These are phyloP conservation scores for Akanthomyces muscarius DNA, from an alignment of 2,329 filamentous ascomycete species.

Conservation along the genomic window DNA sequence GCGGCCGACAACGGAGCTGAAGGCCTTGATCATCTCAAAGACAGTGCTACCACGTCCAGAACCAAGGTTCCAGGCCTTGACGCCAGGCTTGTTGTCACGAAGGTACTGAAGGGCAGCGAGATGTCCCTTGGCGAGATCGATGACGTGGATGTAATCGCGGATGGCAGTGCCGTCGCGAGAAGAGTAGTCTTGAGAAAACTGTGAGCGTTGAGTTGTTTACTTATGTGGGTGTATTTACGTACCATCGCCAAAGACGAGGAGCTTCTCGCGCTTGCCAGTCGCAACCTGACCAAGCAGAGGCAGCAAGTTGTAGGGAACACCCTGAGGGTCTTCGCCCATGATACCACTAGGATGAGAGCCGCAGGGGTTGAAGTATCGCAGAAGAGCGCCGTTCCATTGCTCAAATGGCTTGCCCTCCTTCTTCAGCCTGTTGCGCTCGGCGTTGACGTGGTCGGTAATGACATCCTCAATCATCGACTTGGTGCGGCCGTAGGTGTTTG, in stretches of 20 bases:
- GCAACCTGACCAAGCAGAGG: slow-evolving; percentile 93
- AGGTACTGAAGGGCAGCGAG: slow-evolving; percentile 88
- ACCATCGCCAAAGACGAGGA: slow-evolving; percentile 93
- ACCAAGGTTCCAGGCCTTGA: slow-evolving; percentile 94
- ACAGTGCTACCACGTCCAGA: slow-evolving; percentile 94
- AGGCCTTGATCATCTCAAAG: slow-evolving; percentile 95
- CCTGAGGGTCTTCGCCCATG: slow-evolving; percentile 97
- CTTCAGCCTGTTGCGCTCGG: slow-evolving; percentile 75
- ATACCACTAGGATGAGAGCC: slow-evolving; percentile 92
- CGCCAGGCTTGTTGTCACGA: slow-evolving; percentile 76
- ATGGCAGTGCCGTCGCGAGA: slow-evolving; percentile 91
- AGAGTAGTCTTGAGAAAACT: slow-evolving; percentile 65
- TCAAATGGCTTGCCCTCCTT: slow-evolving; percentile 74
- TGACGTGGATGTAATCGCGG: slow-evolving; percentile 96
- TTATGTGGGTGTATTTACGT: slow-evolving; percentile 30
- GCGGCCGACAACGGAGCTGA: slow-evolving; percentile 79
- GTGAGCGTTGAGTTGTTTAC: slow-evolving; percentile 5
- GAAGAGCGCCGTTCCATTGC: slow-evolving; percentile 87
- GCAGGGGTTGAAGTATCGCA: slow-evolving; percentile 97
- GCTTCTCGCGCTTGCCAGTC: slow-evolving; percentile 88
- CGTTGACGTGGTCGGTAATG: slow-evolving; percentile 86
- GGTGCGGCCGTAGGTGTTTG: slow-evolving; percentile 96
- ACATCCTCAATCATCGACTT: slow-evolving; percentile 89
- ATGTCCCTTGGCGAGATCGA: slow-evolving; percentile 84
- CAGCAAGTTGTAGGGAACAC: slow-evolving; percentile 91